phyloP scores from a whole-genome alignment of 2,329 filamentous ascomycete genomes.

The Aureobasidium sp. region DNA sequence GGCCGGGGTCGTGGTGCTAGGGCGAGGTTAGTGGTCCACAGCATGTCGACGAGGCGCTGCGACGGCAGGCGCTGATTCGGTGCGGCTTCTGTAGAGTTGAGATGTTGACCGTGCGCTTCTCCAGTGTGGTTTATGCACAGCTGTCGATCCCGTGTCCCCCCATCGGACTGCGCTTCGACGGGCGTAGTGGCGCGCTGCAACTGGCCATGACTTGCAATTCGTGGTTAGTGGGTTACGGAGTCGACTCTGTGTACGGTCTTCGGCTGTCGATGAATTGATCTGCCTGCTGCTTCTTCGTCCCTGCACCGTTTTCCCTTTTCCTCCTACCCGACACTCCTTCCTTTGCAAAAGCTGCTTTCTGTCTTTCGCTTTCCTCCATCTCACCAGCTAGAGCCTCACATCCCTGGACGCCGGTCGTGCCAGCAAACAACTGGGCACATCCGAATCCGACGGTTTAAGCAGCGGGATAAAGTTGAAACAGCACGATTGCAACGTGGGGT shows the following conservation, averaged over 20 bases:
- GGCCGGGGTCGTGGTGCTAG: neutral
- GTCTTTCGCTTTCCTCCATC: neutral
- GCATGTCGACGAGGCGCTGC: neutral
- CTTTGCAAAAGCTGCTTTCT: neutral
- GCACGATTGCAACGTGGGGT: neutral
- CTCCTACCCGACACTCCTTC: neutral
- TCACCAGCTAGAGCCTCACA: neutral
- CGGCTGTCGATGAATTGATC: neutral
- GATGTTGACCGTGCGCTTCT: neutral
- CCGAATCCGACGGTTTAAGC: neutral
- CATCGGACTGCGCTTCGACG: constrained; percentile 7
- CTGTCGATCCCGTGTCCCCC: neutral
- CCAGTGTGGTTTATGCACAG: neutral
- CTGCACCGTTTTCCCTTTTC: neutral
- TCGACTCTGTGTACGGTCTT: neutral
- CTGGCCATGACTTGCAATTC: neutral
- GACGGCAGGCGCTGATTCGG: neutral
- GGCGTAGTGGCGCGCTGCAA: neutral
- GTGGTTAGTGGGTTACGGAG: neutral
- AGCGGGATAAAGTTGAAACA: neutral
- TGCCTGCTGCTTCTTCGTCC: neutral
- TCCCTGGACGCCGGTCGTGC: constrained; percentile 4
- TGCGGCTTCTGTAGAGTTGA: neutral
- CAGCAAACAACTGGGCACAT: neutral
- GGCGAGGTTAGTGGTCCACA: neutral